phyloP scores from a whole-genome alignment of 2,329 filamentous ascomycete genomes.

The Alternaria panax region DNA sequence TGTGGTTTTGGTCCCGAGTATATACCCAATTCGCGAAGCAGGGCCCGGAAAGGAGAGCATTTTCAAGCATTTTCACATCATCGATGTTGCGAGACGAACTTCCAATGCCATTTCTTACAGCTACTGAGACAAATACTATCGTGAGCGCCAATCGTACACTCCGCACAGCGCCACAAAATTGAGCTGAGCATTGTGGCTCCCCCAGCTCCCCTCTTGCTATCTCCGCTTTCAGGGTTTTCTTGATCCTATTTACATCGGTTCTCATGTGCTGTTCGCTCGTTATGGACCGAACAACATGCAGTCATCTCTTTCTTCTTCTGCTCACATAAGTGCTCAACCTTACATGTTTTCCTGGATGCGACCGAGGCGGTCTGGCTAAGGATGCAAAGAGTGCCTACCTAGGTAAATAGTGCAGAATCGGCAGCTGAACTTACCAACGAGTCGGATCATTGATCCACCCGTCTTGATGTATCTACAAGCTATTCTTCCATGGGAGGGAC shows the following conservation, averaged over 20 bases:
- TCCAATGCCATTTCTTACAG: not conserved
- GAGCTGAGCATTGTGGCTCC: not conserved
- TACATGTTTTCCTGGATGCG: not conserved
- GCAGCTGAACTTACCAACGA: not conserved
- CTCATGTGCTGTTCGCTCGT: too few species aligned
- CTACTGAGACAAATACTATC: not conserved
- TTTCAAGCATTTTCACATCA: not conserved
- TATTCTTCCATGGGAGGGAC: not conserved
- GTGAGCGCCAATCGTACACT: not conserved
- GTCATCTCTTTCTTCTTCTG: too few species aligned
- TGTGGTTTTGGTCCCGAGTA: not conserved
- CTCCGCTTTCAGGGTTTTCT: too few species aligned
- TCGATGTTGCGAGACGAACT: not conserved
- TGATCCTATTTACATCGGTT: too few species aligned
- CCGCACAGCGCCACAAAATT: not conserved
- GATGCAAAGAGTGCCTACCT: not conserved
- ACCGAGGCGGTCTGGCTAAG: too few species aligned
- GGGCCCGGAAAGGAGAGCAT: not conserved
- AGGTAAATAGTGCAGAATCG: not conserved
- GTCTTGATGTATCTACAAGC: not conserved
- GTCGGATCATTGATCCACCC: not conserved
- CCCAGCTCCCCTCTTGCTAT: not conserved
- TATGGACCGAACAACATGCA: too few species aligned
- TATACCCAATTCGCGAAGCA: constrained; percentile 2
- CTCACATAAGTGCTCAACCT: not conserved